phyloP scores from a whole-genome alignment of 1,139 yeast genomes.

The Pneumocystis sp. region DNA sequence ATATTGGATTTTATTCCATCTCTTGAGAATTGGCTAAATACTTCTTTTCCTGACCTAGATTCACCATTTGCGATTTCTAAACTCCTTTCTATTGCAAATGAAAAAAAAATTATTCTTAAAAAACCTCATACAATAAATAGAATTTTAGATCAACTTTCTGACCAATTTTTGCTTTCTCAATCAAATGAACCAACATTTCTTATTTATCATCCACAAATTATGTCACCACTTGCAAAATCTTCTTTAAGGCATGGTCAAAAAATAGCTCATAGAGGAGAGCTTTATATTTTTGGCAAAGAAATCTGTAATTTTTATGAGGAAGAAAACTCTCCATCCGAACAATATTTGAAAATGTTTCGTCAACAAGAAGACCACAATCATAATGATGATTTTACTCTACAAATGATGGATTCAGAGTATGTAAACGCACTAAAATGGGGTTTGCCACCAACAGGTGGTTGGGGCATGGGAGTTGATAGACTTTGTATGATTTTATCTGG shows the following conservation, averaged over 20 bases:
- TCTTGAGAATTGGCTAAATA: slow-evolving; percentile 44
- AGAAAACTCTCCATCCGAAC: slow-evolving; percentile 71
- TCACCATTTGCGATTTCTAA: background rate
- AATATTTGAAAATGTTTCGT: slow-evolving; percentile 92
- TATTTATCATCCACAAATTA: slow-evolving; percentile 64
- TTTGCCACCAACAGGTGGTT: slow-evolving; percentile 94
- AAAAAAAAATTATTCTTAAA: slow-evolving; percentile 17
- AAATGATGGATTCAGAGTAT: slow-evolving; percentile 59
- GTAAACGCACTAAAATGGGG: slow-evolving; percentile 76
- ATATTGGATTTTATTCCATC: slow-evolving; percentile 95
- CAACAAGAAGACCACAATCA: slow-evolving; percentile 97
- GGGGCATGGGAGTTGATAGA: slow-evolving; percentile 92
- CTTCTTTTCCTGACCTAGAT: background rate
- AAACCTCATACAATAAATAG: slow-evolving; percentile 31
- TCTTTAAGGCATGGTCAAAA: slow-evolving; percentile 24
- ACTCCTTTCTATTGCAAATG: slow-evolving; percentile 23
- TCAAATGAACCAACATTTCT: slow-evolving; percentile 53
- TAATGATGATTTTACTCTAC: slow-evolving; percentile 43
- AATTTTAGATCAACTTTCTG: slow-evolving; percentile 52
- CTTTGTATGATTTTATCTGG: slow-evolving; percentile 64
- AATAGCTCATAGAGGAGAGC: slow-evolving; percentile 62
- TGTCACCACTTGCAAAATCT: slow-evolving; percentile 84
- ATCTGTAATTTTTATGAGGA: slow-evolving; percentile 92
- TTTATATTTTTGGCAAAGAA: slow-evolving; percentile 68
- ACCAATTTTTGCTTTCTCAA: slow-evolving; percentile 46